Conservation (phyloP, 768 basidiomycete genomes). For the Rickenella mellea region DNA sequence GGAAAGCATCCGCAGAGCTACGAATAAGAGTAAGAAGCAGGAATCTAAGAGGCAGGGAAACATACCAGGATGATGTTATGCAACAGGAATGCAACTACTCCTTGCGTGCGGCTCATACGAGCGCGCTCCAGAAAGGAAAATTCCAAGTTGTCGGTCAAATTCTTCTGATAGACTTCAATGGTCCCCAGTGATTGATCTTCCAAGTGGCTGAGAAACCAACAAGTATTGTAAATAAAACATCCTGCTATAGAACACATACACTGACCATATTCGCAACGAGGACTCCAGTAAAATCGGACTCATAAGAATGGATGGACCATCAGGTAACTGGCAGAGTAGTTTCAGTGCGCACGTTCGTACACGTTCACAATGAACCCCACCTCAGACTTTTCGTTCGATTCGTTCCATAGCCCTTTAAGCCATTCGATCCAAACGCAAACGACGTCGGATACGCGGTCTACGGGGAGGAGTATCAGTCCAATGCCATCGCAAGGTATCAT, state of each 20-base stretch:
- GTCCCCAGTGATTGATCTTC: slow-evolving; percentile 28
- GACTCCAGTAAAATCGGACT: slow-evolving; percentile 31
- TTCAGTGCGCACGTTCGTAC: background rate
- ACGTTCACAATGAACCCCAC: slow-evolving; percentile 1
- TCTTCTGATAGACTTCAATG: slow-evolving; percentile 27
- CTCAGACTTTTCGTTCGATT: slow-evolving; percentile 5
- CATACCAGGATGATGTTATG: slow-evolving; percentile 34
- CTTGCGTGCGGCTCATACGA: slow-evolving; percentile 25
- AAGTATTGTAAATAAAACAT: slow-evolving; percentile 1
- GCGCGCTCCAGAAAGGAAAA: slow-evolving; percentile 31
- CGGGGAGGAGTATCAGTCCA: background rate
- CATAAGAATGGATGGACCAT: slow-evolving; percentile 34
- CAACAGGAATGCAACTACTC: slow-evolving; percentile 34
- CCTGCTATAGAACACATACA: background rate
- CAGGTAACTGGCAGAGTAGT: slow-evolving; percentile 3
- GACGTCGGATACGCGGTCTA: slow-evolving; percentile 24
- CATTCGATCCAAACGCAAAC: slow-evolving; percentile 34
- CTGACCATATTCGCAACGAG: slow-evolving; percentile 32
- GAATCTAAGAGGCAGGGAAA: background rate
- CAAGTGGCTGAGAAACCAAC: slow-evolving; percentile 30
- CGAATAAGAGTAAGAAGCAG: too few species aligned
- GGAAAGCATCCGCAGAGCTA: slow-evolving; percentile 39
- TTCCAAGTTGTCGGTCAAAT: slow-evolving; percentile 27
- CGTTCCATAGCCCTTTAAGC: slow-evolving; percentile 42
- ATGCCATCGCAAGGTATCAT: background rate